Evolutionary conservation across 2,329 filamentous ascomycete genomes (phyloP).

Genomic region (Emmonsia crescens): DNA sequence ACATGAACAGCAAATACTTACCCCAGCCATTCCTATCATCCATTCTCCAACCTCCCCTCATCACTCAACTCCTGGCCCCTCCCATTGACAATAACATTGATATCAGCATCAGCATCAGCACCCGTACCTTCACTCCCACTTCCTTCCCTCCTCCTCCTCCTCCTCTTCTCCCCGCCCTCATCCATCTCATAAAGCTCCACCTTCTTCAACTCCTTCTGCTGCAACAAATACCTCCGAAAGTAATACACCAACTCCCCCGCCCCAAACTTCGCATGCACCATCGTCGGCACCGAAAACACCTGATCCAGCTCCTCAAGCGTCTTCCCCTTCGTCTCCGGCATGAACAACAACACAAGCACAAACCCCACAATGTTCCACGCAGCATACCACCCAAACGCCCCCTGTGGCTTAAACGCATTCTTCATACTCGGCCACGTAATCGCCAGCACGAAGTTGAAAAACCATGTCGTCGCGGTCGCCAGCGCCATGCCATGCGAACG

Average conservation of each 20-base stretch:
- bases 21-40: neutral
- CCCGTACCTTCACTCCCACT: neutral
- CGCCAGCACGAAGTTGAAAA: constrained; percentile 45
- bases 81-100: neutral
- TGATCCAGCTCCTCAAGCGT: constrained; percentile 41
- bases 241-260: constrained; percentile 29
- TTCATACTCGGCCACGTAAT: constrained; percentile 45
- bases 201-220: constrained; percentile 28
- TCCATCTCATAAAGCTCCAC: constrained; percentile 26
- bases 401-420: constrained; percentile 39
- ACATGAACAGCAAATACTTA: neutral
- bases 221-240: constrained; percentile 25
- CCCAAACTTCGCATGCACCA: constrained; percentile 31
- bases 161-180: neutral
- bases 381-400: constrained; percentile 44
- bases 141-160: neutral
- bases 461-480: constrained; percentile 52
- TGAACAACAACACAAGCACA: constrained; percentile 35
- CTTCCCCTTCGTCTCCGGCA: constrained; percentile 33
- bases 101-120: neutral
- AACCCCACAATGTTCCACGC: constrained; percentile 34
- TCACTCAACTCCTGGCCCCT: constrained; percentile 1
- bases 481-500: constrained; percentile 53
- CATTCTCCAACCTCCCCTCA: constrained; percentile 15
- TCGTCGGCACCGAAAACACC: constrained; percentile 44